phyloP scores from a whole-genome alignment of 140 eudicot species.

The Stevia rebaudiana region DNA sequence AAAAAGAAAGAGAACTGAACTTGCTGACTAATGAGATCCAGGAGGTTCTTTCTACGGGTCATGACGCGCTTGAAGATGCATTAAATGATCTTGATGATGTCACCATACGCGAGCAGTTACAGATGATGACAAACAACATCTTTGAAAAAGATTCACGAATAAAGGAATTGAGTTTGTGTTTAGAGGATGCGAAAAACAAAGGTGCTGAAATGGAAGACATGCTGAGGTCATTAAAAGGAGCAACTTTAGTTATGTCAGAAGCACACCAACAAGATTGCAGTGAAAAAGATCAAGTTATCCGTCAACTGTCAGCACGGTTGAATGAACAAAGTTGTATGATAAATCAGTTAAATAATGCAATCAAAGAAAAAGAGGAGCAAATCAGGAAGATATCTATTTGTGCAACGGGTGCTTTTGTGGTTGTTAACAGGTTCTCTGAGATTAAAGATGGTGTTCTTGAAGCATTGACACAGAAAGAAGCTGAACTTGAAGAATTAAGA shows the following conservation, averaged over 20 bases:
- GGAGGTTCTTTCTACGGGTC: conserved; percentile 56
- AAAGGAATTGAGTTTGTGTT: conserved; percentile 56
- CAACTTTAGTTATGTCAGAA: conserved; percentile 78
- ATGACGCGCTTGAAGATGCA: conserved; percentile 57
- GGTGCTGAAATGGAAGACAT: conserved; percentile 68
- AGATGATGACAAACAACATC: conserved; percentile 47
- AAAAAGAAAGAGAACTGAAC: conserved; percentile 47
- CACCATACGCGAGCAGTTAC: conserved; percentile 53
- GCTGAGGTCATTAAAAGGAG: conserved; percentile 88
- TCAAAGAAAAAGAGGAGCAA: conserved; percentile 36
- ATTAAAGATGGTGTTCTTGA: conserved; percentile 39
- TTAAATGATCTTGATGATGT: conserved; percentile 44
- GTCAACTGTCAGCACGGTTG: conserved; percentile 41
- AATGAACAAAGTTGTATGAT: conserved; percentile 31
- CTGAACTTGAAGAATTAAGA: conserved; percentile 33
- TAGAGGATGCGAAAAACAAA: conserved; percentile 55
- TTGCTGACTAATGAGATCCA: conserved; percentile 61
- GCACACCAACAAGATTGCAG: conserved; percentile 70
- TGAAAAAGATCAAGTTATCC: conserved; percentile 58
- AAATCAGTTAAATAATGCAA: conserved; percentile 34
- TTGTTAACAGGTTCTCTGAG: conserved; percentile 67
- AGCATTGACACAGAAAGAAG: conserved; percentile 36
- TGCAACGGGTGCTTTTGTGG: conserved; percentile 73
- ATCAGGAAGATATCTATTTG: conserved; percentile 40
- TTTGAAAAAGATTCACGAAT: conserved; percentile 63